Conservation (phyloP, 169 alveolate species). For the Besnoitia besnoiti region DNA sequence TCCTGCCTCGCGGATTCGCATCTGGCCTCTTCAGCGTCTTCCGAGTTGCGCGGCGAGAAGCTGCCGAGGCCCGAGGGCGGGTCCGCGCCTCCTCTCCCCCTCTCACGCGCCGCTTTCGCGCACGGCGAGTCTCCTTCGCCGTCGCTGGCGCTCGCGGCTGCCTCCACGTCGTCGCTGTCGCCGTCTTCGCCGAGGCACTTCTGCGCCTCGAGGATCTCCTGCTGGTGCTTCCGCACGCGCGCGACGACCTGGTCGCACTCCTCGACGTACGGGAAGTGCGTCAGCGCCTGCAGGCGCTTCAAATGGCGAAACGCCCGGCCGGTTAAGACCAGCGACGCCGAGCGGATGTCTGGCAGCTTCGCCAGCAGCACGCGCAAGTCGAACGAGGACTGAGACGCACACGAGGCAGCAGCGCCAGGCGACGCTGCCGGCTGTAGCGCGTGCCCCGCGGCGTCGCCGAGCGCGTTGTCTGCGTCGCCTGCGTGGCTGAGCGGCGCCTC, state of each 20-base stretch:
- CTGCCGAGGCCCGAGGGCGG: background rate
- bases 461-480: background rate
- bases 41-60: background rate
- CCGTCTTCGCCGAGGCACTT: background rate
- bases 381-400: background rate
- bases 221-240: conserved; percentile 9
- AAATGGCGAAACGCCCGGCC: conserved; percentile 62
- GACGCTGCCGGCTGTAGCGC: too few species aligned
- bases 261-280: conserved; percentile 22
- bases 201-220: background rate
- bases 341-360: conserved; percentile 18
- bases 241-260: conserved; percentile 34
- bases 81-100: background rate
- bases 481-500: background rate
- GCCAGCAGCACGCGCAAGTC: conserved; percentile 47
- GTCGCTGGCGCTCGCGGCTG: background rate
- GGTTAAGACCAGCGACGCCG: conserved; percentile 30
- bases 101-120: background rate
- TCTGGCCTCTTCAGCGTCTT: background rate
- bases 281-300: conserved; percentile 19
- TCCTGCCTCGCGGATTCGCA: background rate
- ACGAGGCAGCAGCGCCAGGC: too few species aligned
- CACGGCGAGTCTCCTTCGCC: too few species aligned
- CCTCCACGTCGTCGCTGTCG: background rate
- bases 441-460: too few species aligned